Evolutionary conservation across 208 protist species (phyloP).

Genomic region (Trypanosoma mega): DNA sequence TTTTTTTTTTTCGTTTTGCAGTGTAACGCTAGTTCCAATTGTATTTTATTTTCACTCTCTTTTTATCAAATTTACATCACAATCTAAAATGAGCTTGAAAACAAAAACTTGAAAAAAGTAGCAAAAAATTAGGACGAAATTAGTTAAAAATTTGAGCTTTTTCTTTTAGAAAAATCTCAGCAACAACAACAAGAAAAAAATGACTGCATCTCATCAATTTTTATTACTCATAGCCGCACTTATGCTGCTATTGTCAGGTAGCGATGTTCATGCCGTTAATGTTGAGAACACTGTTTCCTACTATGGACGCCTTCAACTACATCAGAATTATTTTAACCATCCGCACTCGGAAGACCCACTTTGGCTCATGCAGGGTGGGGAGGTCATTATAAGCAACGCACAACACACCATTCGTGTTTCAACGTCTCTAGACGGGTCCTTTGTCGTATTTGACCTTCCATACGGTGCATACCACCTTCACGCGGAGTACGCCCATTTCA

Average conservation of each 20-base stretch:
- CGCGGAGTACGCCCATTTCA: constrained; percentile 77
- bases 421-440: constrained; percentile 62
- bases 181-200: no score
- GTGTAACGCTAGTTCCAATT: not conserved
- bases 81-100: no score
- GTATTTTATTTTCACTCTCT: no score
- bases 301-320: constrained; percentile 62
- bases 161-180: no score
- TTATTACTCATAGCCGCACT: constrained; percentile 3
- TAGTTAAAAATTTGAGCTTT: no score
- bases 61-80: no score
- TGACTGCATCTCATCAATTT: not conserved
- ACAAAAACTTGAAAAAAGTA: no score
- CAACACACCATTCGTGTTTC: constrained; percentile 46
- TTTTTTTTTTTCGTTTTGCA: not conserved
- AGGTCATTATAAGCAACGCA: constrained; percentile 60
- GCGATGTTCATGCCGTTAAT: not conserved
- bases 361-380: constrained; percentile 64
- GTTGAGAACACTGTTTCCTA: constrained; percentile 14
- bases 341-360: constrained; percentile 41
- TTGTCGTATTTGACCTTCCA: constrained; percentile 66
- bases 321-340: constrained; percentile 42
- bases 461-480: constrained; percentile 83
- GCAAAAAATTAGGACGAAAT: no score
- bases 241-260: constrained; percentile 9